Percentiles rank a stretch among this genome's conserved stretches.
Evolutionary conservation across 768 basidiomycete genomes (phyloP).

Genomic region (Psilocybe tampanensis): DNA sequence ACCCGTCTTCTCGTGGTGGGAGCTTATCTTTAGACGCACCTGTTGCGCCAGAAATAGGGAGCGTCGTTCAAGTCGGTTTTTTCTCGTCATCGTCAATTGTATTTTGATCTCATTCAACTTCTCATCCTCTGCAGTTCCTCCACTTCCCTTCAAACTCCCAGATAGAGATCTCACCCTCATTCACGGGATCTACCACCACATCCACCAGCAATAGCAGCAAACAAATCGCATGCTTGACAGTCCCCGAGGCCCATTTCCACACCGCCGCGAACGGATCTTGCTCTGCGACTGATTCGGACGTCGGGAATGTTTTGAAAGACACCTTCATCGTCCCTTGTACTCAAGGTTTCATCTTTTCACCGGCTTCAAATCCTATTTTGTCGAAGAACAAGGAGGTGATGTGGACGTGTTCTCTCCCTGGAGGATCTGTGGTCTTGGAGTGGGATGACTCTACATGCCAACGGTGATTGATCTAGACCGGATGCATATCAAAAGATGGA

Average conservation of each 20-base stretch:
- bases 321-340: slow-evolving; percentile 19
- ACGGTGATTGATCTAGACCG: no score
- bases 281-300: background rate
- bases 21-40: slow-evolving; percentile 60
- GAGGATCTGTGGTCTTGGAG: slow-evolving; percentile 1
- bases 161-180: slow-evolving; percentile 1
- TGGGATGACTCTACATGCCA: no score
- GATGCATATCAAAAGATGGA: no score
- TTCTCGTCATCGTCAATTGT: background rate
- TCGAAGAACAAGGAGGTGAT: background rate
- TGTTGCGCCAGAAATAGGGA: slow-evolving; percentile 51
- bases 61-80: slow-evolving; percentile 28
- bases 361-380: background rate
- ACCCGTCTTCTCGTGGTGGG: slow-evolving; percentile 61
- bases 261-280: background rate
- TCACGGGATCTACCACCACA: background rate
- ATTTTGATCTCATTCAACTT: background rate
- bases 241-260: slow-evolving; percentile 1
- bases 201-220: background rate
- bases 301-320: slow-evolving; percentile 10
- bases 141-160: slow-evolving; percentile 30
- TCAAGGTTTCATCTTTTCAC: slow-evolving; percentile 14
- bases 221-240: slow-evolving; percentile 11
- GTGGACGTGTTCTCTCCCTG: slow-evolving; percentile 15
- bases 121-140: slow-evolving; percentile 37